Percentiles rank a stretch among this genome's conserved stretches.
Conservation (phyloP, 176 grass and related monocot genomes). For the Carex pumila region DNA sequence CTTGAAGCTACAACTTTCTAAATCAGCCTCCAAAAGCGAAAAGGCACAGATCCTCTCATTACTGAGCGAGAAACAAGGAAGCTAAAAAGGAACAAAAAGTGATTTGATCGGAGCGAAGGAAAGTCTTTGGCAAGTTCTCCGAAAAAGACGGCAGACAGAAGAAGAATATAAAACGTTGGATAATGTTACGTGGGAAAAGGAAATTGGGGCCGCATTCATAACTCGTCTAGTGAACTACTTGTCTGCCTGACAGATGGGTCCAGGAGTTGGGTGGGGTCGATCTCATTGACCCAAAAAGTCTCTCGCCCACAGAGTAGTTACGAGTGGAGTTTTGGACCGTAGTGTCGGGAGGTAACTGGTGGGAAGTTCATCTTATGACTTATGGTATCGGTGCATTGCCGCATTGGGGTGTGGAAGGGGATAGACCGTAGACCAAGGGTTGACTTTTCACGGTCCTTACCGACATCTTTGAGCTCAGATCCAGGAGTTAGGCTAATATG, state of each 20-base stretch:
- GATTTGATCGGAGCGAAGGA: background rate
- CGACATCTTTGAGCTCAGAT: too few species aligned
- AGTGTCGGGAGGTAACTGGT: too few species aligned
- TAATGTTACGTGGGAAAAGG: background rate
- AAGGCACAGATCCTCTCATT: background rate
- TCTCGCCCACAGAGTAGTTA: too few species aligned
- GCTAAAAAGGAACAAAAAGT: background rate
- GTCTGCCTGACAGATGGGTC: background rate
- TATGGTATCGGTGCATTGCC: too few species aligned
- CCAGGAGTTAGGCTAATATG: too few species aligned
- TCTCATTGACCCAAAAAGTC: too few species aligned
- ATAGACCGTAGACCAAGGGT: too few species aligned
- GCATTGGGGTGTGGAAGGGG: too few species aligned
- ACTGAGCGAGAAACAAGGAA: background rate
- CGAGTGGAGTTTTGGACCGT: too few species aligned
- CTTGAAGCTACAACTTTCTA: background rate
- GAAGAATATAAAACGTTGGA: background rate
- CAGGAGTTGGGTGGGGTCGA: background rate
- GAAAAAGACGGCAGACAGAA: background rate
- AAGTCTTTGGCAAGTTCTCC: background rate
- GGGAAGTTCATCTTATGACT: too few species aligned
- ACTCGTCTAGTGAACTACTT: background rate
- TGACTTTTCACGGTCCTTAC: too few species aligned
- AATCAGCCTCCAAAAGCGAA: background rate
- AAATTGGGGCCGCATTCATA: background rate